Percentiles rank a stretch among this genome's conserved stretches.
These are phyloP conservation scores for Lindgomyces ingoldianus DNA, from an alignment of 495 filamentous ascomycete species.

Conservation along the genomic window DNA sequence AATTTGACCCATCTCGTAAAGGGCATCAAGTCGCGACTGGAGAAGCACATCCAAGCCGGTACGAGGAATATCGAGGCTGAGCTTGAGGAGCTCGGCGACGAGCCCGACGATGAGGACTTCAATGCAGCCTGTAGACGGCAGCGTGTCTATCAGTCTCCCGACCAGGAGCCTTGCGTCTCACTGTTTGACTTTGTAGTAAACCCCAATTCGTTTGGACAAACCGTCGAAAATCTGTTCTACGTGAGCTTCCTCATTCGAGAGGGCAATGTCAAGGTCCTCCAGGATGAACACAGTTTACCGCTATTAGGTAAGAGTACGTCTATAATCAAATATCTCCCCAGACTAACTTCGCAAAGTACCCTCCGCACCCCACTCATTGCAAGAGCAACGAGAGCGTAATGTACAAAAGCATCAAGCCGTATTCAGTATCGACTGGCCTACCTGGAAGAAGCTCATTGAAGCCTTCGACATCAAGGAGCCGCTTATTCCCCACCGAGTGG, in stretches of 20 bases:
- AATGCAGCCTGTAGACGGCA: conserved; percentile 55
- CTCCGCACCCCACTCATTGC: conserved; percentile 48
- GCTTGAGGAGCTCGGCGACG: conserved; percentile 38
- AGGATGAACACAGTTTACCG: conserved; percentile 66
- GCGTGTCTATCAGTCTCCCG: conserved; percentile 48
- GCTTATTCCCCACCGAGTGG: conserved; percentile 81
- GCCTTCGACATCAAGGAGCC: conserved; percentile 71
- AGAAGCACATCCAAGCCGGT: conserved; percentile 45
- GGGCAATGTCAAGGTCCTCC: conserved; percentile 66
- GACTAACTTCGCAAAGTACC: conserved; percentile 42
- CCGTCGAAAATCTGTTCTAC: conserved; percentile 96
- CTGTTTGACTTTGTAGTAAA: conserved; percentile 87
- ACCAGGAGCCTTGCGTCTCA: conserved; percentile 63
- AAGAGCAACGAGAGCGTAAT: conserved; percentile 57
- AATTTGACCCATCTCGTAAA: conserved; percentile 71
- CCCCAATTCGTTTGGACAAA: conserved; percentile 88
- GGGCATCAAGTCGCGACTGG: conserved; percentile 55
- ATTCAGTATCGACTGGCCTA: conserved; percentile 77
- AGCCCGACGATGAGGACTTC: conserved; percentile 39
- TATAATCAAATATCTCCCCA: background rate
- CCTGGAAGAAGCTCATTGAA: conserved; percentile 74
- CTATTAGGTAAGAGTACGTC: conserved; percentile 63
- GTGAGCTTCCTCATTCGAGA: conserved; percentile 92
- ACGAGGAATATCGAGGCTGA: conserved; percentile 33
- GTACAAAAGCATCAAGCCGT: conserved; percentile 68